phyloP scores from a whole-genome alignment of 148 eudicot species.

The Agrostemma githago region DNA sequence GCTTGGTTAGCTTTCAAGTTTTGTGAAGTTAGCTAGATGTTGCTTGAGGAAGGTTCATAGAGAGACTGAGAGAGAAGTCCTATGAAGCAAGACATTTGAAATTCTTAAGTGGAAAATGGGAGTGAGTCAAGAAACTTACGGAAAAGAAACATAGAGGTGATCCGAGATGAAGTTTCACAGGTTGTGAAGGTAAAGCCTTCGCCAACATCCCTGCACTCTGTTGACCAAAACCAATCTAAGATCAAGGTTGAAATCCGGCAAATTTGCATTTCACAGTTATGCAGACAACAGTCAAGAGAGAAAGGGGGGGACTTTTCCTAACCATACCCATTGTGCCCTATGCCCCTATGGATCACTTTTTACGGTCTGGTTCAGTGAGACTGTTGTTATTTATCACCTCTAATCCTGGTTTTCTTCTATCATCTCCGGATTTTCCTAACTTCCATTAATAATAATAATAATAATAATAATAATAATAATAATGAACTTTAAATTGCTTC shows the following conservation, averaged over 20 bases:
- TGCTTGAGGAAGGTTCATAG: background rate
- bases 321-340: too few relatives aligned
- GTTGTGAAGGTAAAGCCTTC: constrained; percentile 37
- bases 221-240: background rate
- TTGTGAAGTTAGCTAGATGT: too few relatives aligned
- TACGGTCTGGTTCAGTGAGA: background rate
- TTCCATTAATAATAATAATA: too few relatives aligned
- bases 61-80: background rate
- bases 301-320: background rate
- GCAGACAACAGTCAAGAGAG: background rate
- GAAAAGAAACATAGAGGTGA: constrained; percentile 23
- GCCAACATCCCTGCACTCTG: constrained; percentile 59
- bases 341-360: background rate
- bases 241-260: background rate
- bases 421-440: too few relatives aligned
- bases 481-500: background rate
- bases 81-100: background rate
- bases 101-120: background rate
- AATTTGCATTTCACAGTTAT: background rate
- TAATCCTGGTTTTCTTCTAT: too few relatives aligned
- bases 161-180: constrained; percentile 30
- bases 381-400: background rate
- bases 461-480: too few relatives aligned
- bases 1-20: too few relatives aligned
- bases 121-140: constrained; percentile 38